Base-by-base conservation (phyloP, 2,329 filamentous ascomycete genomes). In the Penicillium sp. region DNA sequence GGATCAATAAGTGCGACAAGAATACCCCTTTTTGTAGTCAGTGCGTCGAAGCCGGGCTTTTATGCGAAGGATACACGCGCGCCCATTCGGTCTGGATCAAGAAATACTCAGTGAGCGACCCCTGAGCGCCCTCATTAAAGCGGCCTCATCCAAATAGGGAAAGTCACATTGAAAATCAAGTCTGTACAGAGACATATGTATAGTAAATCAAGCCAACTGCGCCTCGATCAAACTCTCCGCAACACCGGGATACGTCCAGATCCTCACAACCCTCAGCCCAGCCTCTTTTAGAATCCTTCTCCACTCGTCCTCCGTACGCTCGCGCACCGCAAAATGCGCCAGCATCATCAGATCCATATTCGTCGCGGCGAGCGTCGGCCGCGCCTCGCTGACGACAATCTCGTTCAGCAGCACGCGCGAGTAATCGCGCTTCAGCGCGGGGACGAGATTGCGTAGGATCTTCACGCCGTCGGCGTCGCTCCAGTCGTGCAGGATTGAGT, bases 401-500 rank as follows among this genome's bases (percentile, higher is more conserved):
- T 70, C 69, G 26, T 70, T 69, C 15, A 70, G 53, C 17, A 69
- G 56, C 7, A 70, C 65, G 7, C 65, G 60, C 11, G 65, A 69
- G 57, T 70, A 70, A 1, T 61, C 67, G 48, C 51, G 61, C 51
- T 66, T 57, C 44, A 70, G 48, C 11, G 66, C 64, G 15, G 64
- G 67, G 1, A 62, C 60, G 8, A 70, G 61, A 68, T 73, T 71
- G 17, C 59, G 46, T n/a, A 77, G 64, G 47, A 77, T 76, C 46
- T 69, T 63, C 9, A 66, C 54, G 41, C 68, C 68, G 23, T 70
- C 67, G 0, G 65, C 64, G 52, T 76, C 70, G 15, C 70, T 66
- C 70, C 74, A 78, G 62, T 76, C 71, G 55, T 78, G 75, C 3
- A 77, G 65, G n/a, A 78, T 65, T n/a, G 69, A 70, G 61, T 75